Evolutionary conservation across 495 filamentous ascomycete species (phyloP).

Genomic region (Penicillium malachiteum): DNA sequence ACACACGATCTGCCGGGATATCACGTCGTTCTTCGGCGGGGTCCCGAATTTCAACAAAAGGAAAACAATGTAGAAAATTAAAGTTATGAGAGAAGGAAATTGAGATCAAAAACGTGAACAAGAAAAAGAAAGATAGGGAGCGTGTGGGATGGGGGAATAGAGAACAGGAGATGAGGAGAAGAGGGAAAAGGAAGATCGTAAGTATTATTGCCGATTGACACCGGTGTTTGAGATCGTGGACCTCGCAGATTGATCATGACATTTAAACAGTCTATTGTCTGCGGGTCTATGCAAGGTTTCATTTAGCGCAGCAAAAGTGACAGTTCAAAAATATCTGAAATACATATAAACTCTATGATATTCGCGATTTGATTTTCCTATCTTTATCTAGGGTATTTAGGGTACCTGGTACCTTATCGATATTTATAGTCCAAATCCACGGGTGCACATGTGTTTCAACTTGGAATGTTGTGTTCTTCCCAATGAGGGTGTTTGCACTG

Average conservation of each 20-base stretch:
- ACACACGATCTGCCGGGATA: slow-evolving; percentile 23
- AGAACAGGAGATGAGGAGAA: slow-evolving; percentile 13
- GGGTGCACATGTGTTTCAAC: not conserved
- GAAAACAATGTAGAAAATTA: slow-evolving; percentile 13
- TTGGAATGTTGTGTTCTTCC: slow-evolving; percentile 14
- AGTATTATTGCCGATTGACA: slow-evolving; percentile 22
- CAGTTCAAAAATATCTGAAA: too few species aligned
- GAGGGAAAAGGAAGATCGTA: slow-evolving; percentile 17
- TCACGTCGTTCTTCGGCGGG: not conserved
- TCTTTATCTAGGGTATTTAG: too few species aligned
- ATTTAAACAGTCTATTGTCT: not conserved
- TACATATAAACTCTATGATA: not conserved
- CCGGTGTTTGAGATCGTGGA: slow-evolving; percentile 19
- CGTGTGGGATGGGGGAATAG: slow-evolving; percentile 15
- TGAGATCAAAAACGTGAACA: slow-evolving; percentile 8
- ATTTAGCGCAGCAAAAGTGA: not conserved
- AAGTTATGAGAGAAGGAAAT: not conserved
- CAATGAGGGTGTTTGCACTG: slow-evolving; percentile 21
- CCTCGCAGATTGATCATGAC: not conserved
- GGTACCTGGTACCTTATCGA: not conserved
- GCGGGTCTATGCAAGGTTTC: not conserved
- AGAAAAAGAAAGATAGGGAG: slow-evolving; percentile 15
- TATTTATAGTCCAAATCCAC: not conserved
- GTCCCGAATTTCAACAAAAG: slow-evolving; percentile 10
- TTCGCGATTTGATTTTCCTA: not conserved